Conservation (phyloP, 306 rosid genomes). For the Dalbergia oliveri region DNA sequence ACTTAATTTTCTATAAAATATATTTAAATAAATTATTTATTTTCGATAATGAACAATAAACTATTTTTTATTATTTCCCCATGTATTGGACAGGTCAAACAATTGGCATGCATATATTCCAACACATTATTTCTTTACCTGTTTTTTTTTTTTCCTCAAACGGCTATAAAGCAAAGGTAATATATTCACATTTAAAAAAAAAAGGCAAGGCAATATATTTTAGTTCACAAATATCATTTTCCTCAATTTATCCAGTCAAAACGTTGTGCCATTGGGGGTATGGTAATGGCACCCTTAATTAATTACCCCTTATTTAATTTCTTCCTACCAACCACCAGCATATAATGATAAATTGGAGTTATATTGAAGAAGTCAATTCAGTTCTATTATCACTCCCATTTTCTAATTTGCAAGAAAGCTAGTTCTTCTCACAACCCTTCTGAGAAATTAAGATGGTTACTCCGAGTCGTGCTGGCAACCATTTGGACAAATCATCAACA, state of each 20-base stretch:
- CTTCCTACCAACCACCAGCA: not conserved
- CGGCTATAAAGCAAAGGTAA: no score
- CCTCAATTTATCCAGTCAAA: not conserved
- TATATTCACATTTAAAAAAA: no score
- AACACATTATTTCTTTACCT: not conserved
- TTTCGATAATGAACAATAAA: no score
- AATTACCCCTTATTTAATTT: not conserved
- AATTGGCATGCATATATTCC: no score
- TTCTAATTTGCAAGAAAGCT: not conserved
- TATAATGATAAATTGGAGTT: no score
- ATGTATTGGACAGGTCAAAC: no score
- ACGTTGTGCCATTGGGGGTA: not conserved
- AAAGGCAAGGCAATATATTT: not conserved
- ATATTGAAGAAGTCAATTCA: not conserved
- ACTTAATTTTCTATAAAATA: no score
- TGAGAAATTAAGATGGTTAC: constrained; percentile 33
- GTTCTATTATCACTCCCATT: not conserved
- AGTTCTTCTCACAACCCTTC: not conserved
- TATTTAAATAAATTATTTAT: no score
- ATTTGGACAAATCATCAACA: constrained; percentile 1
- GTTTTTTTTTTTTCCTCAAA: no score
- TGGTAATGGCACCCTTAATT: no score
- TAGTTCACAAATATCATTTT: not conserved
- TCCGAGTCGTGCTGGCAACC: not conserved
- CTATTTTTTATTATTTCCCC: no score